A percentile compares a stretch with the other conserved stretches of the same genome.
These are phyloP conservation scores for Dissophora globulifera DNA, from an alignment of 192 early-diverging fungal genomes.

Conservation along the genomic window DNA sequence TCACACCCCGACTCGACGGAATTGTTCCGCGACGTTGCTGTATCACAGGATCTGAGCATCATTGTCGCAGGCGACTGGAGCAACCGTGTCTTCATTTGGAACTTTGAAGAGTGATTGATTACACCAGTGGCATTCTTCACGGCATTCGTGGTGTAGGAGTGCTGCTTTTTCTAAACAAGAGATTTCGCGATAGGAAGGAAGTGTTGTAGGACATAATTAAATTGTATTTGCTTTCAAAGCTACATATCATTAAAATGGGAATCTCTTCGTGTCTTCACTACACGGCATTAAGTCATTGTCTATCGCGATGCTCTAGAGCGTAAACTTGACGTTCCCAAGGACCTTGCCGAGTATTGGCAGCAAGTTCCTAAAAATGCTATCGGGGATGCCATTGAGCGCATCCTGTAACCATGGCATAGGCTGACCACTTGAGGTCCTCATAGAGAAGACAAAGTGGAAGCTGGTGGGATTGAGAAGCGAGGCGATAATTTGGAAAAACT, in stretches of 20 bases:
- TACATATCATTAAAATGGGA: too few species aligned
- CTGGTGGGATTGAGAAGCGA: conserved; percentile 12
- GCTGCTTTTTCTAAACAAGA: too few species aligned
- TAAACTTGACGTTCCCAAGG: conserved; percentile 20
- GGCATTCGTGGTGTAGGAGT: too few species aligned
- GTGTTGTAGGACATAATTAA: too few species aligned
- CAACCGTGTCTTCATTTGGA: conserved; percentile 42
- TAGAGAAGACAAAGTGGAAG: conserved; percentile 30
- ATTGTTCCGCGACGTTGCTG: conserved; percentile 30
- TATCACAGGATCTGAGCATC: conserved; percentile 42
- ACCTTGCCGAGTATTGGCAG: conserved; percentile 34
- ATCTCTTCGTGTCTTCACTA: too few species aligned
- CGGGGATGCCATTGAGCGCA: conserved; percentile 35
- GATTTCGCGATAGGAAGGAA: too few species aligned
- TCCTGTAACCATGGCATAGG: conserved; percentile 51
- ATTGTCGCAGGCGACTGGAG: conserved; percentile 41
- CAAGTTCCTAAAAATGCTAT: conserved; percentile 17
- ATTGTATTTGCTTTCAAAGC: too few species aligned
- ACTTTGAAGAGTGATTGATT: conserved; percentile 6
- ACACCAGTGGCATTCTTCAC: too few species aligned
- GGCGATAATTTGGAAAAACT: conserved; percentile 15
- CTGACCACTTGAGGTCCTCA: conserved; percentile 37
- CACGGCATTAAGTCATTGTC: too few species aligned
- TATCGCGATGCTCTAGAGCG: conserved; percentile 56
- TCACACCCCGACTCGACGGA: conserved; percentile 24